Conservation (phyloP, 2,329 filamentous ascomycete species). For the Pseudocercospora eumusae region DNA sequence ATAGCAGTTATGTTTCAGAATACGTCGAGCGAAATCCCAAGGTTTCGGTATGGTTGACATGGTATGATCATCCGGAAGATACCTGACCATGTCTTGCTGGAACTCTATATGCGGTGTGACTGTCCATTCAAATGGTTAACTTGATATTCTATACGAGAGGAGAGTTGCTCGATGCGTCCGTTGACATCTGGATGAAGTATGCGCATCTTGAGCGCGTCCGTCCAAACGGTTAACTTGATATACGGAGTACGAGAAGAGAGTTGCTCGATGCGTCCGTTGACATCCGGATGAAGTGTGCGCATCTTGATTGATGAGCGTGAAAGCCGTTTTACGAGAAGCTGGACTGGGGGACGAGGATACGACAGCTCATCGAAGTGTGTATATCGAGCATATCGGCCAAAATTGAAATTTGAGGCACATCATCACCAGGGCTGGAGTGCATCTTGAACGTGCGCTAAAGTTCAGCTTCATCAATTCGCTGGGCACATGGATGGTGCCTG, state of each 20-base stretch:
- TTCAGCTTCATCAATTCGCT: background rate
- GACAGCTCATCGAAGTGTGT: background rate
- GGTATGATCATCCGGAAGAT: background rate
- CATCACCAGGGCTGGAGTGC: background rate
- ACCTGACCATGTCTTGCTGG: background rate
- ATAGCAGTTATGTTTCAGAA: background rate
- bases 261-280: background rate
- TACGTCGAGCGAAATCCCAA: background rate
- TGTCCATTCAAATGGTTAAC: background rate
- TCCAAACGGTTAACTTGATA: background rate
- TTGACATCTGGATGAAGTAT: background rate
- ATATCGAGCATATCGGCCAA: background rate
- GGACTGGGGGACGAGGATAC: background rate
- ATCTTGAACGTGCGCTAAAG: background rate
- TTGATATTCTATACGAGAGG: background rate
- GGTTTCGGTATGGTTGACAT: background rate
- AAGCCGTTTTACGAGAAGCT: background rate
- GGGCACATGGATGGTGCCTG: background rate
- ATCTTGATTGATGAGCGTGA: background rate
- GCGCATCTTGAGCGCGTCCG: background rate
- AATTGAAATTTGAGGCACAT: background rate
- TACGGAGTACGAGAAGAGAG: background rate
- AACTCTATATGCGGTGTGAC: background rate
- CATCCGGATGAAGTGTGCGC: background rate
- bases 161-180: constrained; percentile 1